Base-by-base conservation (phyloP, 2,329 filamentous ascomycete species). In the Alternaria sp. region DNA sequence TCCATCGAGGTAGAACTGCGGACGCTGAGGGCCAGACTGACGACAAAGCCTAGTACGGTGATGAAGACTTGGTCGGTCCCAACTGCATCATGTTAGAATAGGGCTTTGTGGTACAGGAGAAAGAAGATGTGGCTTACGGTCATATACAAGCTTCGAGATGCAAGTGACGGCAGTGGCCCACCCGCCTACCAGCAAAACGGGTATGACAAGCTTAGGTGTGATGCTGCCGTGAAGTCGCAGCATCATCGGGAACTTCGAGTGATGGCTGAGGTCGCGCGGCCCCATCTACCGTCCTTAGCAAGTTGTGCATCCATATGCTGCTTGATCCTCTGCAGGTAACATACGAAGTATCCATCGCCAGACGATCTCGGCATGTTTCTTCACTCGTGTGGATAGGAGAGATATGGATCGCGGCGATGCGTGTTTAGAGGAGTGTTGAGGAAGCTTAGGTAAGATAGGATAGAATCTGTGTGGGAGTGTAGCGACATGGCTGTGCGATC, bases 1-100 rank as follows among this genome's bases (percentile, higher is more conserved):
- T 94, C 91, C 72, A 93, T 93, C 10, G 91, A 91, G 8, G 91
- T 93, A 2, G 90, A 89, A 69, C 86, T 90, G 65, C 91, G 88
- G 81, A 94, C 93, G 3, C 89, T 92, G 36, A 94, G 83, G 8
- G 89, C 86, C 63, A 93, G 81, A 86, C 89, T 89, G 76, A 94
- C 90, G 63, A 93, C 90, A 82, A 93, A 93, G 89, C 91, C 91
- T 52, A 91, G 86, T 60, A 94, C 88, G 1, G 91, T 93, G 57
- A 93, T 84, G 15, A 93, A 84, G 28, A 92, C 86, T 12, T 85
- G 87, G 70, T 86, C 85, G 63, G 93, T 87, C 32, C 85, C 85
- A 25, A 90, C 76, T 61, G 66, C 82, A 73, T 5, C 9, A 3
- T 52, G 10, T 52, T 9, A 57, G 59, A 9, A n/a, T 46, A 36